A percentile compares a stretch with the other conserved stretches of the same genome.
These are phyloP conservation scores for Bidens hawaiensis DNA, from an alignment of 140 eudicot species.

Conservation along the genomic window DNA sequence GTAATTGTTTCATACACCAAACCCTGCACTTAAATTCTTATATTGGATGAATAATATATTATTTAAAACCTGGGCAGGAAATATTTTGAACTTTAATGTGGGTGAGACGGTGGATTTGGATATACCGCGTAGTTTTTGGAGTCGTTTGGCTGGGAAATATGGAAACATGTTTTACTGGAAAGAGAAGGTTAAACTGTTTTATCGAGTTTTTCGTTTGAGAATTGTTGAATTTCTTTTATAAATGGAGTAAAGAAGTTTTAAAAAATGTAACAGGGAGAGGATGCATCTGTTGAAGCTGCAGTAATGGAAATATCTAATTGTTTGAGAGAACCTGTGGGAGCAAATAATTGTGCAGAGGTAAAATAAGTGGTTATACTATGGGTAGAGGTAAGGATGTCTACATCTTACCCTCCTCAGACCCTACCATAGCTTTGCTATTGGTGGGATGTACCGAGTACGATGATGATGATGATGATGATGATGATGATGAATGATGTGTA, in stretches of 20 bases:
- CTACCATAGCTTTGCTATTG: no score
- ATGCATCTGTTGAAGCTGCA: slow-evolving; percentile 96
- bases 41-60: slow-evolving; percentile 1
- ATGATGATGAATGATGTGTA: neutral
- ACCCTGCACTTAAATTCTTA: neutral
- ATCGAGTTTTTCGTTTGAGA: neutral
- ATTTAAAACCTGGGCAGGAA: slow-evolving; percentile 37
- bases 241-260: neutral
- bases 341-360: slow-evolving; percentile 87
- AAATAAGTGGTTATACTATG: slow-evolving; percentile 45
- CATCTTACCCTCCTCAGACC: no score
- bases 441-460: no score
- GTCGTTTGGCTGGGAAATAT: slow-evolving; percentile 89
- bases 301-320: slow-evolving; percentile 87
- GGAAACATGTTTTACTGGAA: slow-evolving; percentile 97
- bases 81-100: slow-evolving; percentile 84
- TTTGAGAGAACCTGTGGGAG: slow-evolving; percentile 91
- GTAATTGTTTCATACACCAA: slow-evolving; percentile 36
- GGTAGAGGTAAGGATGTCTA: neutral
- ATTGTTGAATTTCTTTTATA: neutral
- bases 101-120: slow-evolving; percentile 86
- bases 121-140: slow-evolving; percentile 96
- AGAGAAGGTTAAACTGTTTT: slow-evolving; percentile 52
- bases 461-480: no score
- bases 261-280: slow-evolving; percentile 70